Percentiles rank a stretch among this genome's conserved stretches.
These are phyloP conservation scores for Podospora australis DNA, from an alignment of 495 filamentous ascomycete genomes.

Conservation along the genomic window DNA sequence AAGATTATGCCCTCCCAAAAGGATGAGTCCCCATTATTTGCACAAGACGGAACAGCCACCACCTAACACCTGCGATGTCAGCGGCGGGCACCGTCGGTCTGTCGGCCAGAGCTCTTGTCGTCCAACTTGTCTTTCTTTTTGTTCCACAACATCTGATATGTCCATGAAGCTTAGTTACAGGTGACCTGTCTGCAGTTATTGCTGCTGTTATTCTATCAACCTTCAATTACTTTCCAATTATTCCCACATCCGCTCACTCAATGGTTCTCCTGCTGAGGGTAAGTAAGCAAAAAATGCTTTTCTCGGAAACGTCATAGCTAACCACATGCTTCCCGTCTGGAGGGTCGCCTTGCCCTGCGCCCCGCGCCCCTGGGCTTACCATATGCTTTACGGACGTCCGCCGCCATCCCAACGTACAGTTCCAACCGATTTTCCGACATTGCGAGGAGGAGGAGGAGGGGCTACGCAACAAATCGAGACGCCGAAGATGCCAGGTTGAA, in stretches of 20 bases:
- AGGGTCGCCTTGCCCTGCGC: conserved; percentile 22
- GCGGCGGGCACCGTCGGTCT: too few species aligned
- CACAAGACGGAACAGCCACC: background rate
- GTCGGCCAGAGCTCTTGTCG: too few species aligned
- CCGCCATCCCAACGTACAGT: too few species aligned
- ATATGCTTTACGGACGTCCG: background rate
- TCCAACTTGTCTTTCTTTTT: background rate
- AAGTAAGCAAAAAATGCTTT: conserved; percentile 1
- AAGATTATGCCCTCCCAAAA: too few species aligned
- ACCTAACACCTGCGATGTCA: too few species aligned
- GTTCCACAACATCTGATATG: background rate
- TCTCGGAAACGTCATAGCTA: conserved; percentile 16
- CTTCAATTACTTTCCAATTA: background rate
- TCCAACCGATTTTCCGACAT: background rate
- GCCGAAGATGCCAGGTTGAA: too few species aligned
- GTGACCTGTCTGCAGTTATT: conserved; percentile 16
- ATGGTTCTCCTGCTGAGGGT: conserved; percentile 24
- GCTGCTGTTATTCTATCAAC: conserved; percentile 8
- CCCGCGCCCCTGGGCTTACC: conserved; percentile 1
- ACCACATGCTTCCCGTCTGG: conserved; percentile 14
- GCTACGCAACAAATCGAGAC: conserved; percentile 17
- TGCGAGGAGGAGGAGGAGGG: too few species aligned
- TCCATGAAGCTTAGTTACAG: conserved; percentile 17
- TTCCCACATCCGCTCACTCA: background rate
- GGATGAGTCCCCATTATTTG: too few species aligned